These are phyloP conservation scores for Tetraselmis striata DNA, from an alignment of 139 green algal genomes.

Conservation along the genomic window DNA sequence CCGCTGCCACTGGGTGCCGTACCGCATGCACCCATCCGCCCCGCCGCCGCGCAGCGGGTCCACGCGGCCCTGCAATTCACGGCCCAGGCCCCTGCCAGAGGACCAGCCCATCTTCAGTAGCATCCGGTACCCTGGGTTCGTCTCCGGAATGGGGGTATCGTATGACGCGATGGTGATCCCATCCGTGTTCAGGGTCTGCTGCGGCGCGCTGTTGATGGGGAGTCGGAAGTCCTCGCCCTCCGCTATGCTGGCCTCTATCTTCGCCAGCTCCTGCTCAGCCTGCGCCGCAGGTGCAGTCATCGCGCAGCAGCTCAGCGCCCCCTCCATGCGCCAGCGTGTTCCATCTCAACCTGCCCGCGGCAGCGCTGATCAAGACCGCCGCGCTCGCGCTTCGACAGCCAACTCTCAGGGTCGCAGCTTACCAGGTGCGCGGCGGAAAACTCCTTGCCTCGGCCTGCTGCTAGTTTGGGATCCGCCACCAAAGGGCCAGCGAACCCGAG, in stretches of 20 bases:
- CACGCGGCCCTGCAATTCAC: not conserved
- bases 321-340: too few species aligned
- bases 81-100: conserved; percentile 61
- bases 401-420: too few species aligned
- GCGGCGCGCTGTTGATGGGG: conserved; percentile 31
- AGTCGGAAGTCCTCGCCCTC: conserved; percentile 37
- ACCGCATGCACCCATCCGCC: not conserved
- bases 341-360: too few species aligned
- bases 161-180: conserved; percentile 23
- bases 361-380: too few species aligned
- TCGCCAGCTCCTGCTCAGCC: conserved; percentile 1
- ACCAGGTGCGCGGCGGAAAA: conserved; percentile 21
- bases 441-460: conserved; percentile 31
- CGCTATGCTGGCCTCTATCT: not conserved
- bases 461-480: conserved; percentile 26
- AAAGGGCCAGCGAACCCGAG: not conserved
- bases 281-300: not conserved
- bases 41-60: not conserved
- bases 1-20: not conserved
- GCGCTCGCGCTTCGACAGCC: too few species aligned
- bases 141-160: conserved; percentile 30
- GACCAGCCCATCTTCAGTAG: conserved; percentile 80
- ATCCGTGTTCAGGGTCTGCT: conserved; percentile 38
- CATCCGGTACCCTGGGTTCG: conserved; percentile 74
- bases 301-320: not conserved